Evolutionary conservation across 352 stramenopile species (phyloP), one percentile per base, ranked within the genome.

Genomic region (Pythium scleroteichum): DNA sequence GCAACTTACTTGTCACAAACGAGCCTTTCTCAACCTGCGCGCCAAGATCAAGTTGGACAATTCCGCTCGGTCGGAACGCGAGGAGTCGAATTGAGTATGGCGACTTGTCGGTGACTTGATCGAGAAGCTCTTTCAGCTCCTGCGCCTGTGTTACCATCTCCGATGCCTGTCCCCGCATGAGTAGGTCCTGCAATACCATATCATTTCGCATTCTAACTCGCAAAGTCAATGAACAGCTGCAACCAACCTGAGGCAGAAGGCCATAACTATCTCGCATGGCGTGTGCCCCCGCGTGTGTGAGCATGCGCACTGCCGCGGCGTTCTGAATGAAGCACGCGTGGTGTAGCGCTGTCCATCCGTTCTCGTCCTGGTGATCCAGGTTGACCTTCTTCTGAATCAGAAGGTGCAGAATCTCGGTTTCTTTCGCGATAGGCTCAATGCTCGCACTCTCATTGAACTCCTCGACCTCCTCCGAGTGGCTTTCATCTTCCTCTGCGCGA

Each of bases 11-110:
- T 24, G 83, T 94, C 44, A 94, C 82, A 52, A 92, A 76, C 1
- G 85, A 89, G 17, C 82, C 84, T 54, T 93, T 92, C 63, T 95
- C 83, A 16, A 95, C 82, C 39, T 95, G 85, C 27, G 78, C 79
- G 27, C 85, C 85, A 71, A 95, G 82, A 64, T 92, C 80, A 22
- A 95, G 63, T 57, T 95, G 82, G 13, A 92, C 81, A 50, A 95
- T 91, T 1, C 85, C 85, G 49, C 83, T 93, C 14, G 85, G 83
- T 50, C 85, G 82, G 55, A 95, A 90, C 14, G 83, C 81, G 32
- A 95, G 63, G 32, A 93, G 48, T 41, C 87, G 87, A 54, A 95
- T 92, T 17, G 72, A 59, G 46, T 92, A 95, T 1, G 44, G 46
- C 23, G 72, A 84, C 35, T 80, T 85, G 10, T 82, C 68, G 13